phyloP scores from a whole-genome alignment of 768 basidiomycete genomes.

The Leccinum rimulosum region DNA sequence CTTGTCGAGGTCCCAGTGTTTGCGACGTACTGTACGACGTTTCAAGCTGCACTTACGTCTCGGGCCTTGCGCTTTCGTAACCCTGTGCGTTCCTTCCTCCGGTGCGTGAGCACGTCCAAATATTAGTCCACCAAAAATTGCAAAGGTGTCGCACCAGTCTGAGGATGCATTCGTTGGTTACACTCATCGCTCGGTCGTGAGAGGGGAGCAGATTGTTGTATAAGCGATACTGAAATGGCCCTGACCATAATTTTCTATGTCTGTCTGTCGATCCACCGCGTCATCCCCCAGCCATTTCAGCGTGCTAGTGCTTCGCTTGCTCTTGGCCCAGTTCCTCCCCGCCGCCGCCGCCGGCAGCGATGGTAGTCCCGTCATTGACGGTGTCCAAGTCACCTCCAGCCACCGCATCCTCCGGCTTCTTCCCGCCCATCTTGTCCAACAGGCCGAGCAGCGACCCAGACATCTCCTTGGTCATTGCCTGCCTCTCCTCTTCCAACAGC shows the following conservation, averaged over 20 bases:
- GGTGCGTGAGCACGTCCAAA: no score
- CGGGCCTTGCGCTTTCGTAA: background rate
- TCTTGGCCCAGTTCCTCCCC: background rate
- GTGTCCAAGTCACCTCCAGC: background rate
- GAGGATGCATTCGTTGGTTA: background rate
- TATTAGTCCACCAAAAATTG: background rate
- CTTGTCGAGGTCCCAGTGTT: no score
- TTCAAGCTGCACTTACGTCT: no score
- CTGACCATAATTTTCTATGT: background rate
- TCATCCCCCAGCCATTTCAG: background rate
- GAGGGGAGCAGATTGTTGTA: background rate
- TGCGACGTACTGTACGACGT: no score
- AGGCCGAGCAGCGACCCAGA: constrained; percentile 39
- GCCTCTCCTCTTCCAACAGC: constrained; percentile 49
- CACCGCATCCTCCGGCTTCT: background rate
- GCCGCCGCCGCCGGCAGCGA: background rate
- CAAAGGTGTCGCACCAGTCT: background rate
- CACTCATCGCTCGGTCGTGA: background rate
- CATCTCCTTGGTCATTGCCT: constrained; percentile 49
- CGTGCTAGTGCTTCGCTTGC: background rate
- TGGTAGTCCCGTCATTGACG: background rate
- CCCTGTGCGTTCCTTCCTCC: no score
- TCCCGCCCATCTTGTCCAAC: constrained; percentile 27
- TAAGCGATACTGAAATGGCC: background rate
- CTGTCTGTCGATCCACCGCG: background rate